Base-by-base conservation (phyloP, 2,329 filamentous ascomycete genomes). In the Talaromyces sp. region DNA sequence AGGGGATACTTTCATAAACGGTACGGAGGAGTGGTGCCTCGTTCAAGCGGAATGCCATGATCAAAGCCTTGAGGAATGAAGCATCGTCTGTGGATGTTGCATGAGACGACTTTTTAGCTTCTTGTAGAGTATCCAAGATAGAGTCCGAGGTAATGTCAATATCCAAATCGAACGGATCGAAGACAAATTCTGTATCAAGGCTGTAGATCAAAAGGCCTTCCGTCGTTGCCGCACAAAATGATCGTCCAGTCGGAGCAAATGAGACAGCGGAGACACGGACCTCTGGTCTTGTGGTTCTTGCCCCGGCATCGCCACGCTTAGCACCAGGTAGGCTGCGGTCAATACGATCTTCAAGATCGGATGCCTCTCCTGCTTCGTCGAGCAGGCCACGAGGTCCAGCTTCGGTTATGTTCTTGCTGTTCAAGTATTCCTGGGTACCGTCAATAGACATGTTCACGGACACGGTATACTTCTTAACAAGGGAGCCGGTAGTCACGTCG, bases 41-140 rank as follows among this genome's bases (percentile, higher is more conserved):
- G 79, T 97, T 97, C 65, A 99, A 88, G 6, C 96, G 90, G 84
- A 99, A 99, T 1, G 93, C 90, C 95, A 99, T 99, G 68, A 97
- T 88, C 6, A 99, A 82, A 0, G 95, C 94, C 79, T 95, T 96
- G 68, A 98, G 85, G 77, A 91, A 96, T 9, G 76, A 72, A 6
- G 70, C 75, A 74, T 97, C 91, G 67, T 85, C 86, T 64, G 93
- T 88, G 65, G 89, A 83, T 37, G 90, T 81, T 10, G 89, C 85
- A 60, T 72, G 67, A 11, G 72, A 68, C 1, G 76, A 70, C 48
- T 70, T 65, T 68, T 78, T 78, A n/a, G 78, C 77, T 35, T 72
- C 76, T 39, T 77, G 73, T 0, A 98, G 83, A 0, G 93, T 95
- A 2, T 90, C 76, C 1, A 97, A 83, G 2, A 93, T 95, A 9